phyloP scores from a whole-genome alignment of 176 grass and related monocot species.

The Lolium perenne region DNA sequence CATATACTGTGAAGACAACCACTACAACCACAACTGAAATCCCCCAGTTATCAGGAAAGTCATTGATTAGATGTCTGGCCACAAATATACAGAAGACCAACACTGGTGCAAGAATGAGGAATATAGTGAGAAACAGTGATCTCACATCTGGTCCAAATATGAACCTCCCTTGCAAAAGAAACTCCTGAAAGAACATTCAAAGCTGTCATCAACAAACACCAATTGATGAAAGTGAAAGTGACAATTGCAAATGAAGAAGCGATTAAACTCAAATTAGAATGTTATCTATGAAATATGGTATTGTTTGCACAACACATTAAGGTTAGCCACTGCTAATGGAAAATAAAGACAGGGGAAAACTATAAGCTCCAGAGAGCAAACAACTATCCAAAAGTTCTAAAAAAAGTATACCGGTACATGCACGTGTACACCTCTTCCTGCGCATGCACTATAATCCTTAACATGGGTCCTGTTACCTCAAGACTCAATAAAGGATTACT shows the following conservation, averaged over 20 bases:
- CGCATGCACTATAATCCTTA: background rate
- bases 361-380: constrained; percentile 2
- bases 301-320: background rate
- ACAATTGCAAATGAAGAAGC: background rate
- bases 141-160: constrained; percentile 98
- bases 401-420: background rate
- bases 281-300: background rate
- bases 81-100: constrained; percentile 95
- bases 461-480: constrained; percentile 7
- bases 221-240: constrained; percentile 4
- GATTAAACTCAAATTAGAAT: background rate
- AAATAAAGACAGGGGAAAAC: background rate
- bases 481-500: background rate
- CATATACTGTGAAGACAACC: constrained; percentile 89
- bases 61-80: constrained; percentile 83
- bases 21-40: constrained; percentile 82
- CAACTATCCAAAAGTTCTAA: background rate
- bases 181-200: constrained; percentile 68
- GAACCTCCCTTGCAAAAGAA: constrained; percentile 91
- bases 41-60: constrained; percentile 85
- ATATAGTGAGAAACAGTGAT: constrained; percentile 92
- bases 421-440: background rate
- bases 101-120: constrained; percentile 85
- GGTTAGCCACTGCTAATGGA: background rate
- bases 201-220: background rate